phyloP scores from a whole-genome alignment of 1,284 basidiomycete genomes.

The Pterulicium gracile region DNA sequence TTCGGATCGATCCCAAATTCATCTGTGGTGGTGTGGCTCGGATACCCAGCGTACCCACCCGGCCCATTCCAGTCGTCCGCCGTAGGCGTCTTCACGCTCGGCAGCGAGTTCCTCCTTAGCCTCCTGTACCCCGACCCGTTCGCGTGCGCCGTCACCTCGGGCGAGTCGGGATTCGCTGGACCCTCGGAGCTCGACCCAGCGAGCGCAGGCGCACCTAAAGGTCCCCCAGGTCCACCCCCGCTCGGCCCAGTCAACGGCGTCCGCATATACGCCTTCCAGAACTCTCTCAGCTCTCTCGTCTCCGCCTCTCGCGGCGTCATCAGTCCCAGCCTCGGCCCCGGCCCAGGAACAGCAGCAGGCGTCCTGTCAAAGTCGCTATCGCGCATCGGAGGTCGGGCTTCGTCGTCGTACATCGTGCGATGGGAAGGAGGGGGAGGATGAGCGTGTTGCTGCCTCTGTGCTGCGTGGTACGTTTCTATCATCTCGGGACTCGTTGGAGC shows the following conservation, averaged over 20 bases:
- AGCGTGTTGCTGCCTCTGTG: no score
- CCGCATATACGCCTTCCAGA: constrained; percentile 67
- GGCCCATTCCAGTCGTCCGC: constrained; percentile 17
- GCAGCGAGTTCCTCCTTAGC: constrained; percentile 50
- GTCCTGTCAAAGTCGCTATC: background rate
- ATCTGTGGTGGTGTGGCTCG: constrained; percentile 1
- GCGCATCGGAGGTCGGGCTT: background rate
- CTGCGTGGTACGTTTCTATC: background rate
- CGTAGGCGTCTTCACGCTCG: constrained; percentile 53
- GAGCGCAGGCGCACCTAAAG: constrained; percentile 5
- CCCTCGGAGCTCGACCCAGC: constrained; percentile 1
- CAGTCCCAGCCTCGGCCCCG: background rate
- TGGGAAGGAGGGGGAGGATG: no score
- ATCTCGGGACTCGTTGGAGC: background rate
- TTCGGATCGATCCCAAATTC: background rate
- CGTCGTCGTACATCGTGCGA: background rate
- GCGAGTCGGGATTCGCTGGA: background rate
- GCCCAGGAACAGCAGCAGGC: background rate
- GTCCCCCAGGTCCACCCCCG: background rate
- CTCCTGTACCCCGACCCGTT: constrained; percentile 25
- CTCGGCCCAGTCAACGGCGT: constrained; percentile 30
- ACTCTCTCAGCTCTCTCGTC: constrained; percentile 48
- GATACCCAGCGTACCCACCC: constrained; percentile 12
- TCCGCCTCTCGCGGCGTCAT: constrained; percentile 27
- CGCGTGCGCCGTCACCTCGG: constrained; percentile 10